phyloP scores from a whole-genome alignment of 2,329 filamentous ascomycete genomes.

The Fusarium pseudocircinatum region DNA sequence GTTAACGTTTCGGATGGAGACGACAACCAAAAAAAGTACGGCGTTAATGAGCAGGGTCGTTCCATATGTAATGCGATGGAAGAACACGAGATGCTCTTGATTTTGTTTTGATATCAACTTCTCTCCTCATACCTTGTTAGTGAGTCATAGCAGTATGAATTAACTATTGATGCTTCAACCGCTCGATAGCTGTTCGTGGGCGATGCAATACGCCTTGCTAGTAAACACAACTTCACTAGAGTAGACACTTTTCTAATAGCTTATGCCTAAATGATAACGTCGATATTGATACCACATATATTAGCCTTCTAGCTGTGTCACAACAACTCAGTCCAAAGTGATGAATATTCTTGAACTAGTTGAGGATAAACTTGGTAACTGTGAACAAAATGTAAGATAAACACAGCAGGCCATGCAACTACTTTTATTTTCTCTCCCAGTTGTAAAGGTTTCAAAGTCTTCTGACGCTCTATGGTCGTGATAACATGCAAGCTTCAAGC shows the following conservation, averaged over 20 bases:
- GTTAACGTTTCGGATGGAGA: conserved; percentile 13
- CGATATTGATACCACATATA: conserved; percentile 14
- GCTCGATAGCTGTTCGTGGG: conserved; percentile 17
- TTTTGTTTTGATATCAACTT: conserved; percentile 31
- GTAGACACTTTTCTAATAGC: conserved; percentile 23
- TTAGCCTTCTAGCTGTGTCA: background rate
- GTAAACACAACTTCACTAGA: conserved; percentile 16
- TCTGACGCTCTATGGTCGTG: background rate
- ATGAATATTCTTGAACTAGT: background rate
- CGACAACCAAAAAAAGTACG: conserved; percentile 23
- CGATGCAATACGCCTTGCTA: conserved; percentile 4
- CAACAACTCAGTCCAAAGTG: background rate
- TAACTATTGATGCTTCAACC: conserved; percentile 23
- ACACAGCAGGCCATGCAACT: background rate
- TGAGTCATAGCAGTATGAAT: conserved; percentile 35
- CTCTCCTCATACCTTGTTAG: conserved; percentile 37
- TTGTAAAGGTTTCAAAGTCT: background rate
- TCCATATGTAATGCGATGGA: conserved; percentile 23
- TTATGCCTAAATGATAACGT: conserved; percentile 7
- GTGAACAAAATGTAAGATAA: background rate
- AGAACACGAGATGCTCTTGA: conserved; percentile 30
- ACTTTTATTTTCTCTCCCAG: background rate
- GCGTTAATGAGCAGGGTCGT: conserved; percentile 27
- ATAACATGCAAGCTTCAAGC: background rate
- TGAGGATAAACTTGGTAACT: background rate